A percentile compares a stretch with the other conserved stretches of the same genome.
These are phyloP conservation scores for Mycena olivaceomarginata DNA, from an alignment of 768 basidiomycete species.

Conservation along the genomic window DNA sequence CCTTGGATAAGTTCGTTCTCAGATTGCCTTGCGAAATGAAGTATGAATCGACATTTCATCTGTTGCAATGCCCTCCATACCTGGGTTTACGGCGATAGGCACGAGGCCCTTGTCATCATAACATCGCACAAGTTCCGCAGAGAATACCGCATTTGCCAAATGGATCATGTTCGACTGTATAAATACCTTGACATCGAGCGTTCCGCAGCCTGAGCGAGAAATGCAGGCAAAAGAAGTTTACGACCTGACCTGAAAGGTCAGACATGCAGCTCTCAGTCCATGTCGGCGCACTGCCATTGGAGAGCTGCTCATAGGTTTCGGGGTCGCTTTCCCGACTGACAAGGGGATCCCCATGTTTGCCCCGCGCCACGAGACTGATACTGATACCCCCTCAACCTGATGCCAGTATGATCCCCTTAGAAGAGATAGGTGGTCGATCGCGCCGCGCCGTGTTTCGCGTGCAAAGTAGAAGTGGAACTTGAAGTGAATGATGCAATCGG, in stretches of 20 bases:
- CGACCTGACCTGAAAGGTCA: slow-evolving; percentile 21
- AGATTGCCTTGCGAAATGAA: slow-evolving; percentile 13
- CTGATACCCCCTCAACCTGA: too few species aligned
- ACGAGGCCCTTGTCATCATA: slow-evolving; percentile 69
- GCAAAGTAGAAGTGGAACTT: too few species aligned
- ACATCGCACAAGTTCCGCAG: slow-evolving; percentile 67
- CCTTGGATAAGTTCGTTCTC: not conserved
- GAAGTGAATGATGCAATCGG: too few species aligned
- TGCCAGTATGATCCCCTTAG: too few species aligned
- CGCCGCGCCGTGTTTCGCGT: too few species aligned
- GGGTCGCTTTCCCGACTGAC: slow-evolving; percentile 11
- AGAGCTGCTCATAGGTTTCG: slow-evolving; percentile 4
- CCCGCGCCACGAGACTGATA: too few species aligned
- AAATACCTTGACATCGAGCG: too few species aligned
- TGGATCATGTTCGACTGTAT: too few species aligned
- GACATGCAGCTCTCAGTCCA: slow-evolving; percentile 24
- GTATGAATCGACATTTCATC: not conserved
- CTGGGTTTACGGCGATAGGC: slow-evolving; percentile 67
- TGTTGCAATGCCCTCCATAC: slow-evolving; percentile 40
- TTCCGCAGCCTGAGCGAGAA: slow-evolving; percentile 54
- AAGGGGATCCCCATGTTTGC: slow-evolving; percentile 14
- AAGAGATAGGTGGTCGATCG: not conserved
- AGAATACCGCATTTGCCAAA: slow-evolving; percentile 66
- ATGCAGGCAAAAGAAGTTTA: slow-evolving; percentile 69
- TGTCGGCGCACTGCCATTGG: slow-evolving; percentile 6